Percentiles rank a stretch among this genome's conserved stretches.
Evolutionary conservation across 1,284 basidiomycete genomes (phyloP).

Genomic region (Fistulina hepatica): DNA sequence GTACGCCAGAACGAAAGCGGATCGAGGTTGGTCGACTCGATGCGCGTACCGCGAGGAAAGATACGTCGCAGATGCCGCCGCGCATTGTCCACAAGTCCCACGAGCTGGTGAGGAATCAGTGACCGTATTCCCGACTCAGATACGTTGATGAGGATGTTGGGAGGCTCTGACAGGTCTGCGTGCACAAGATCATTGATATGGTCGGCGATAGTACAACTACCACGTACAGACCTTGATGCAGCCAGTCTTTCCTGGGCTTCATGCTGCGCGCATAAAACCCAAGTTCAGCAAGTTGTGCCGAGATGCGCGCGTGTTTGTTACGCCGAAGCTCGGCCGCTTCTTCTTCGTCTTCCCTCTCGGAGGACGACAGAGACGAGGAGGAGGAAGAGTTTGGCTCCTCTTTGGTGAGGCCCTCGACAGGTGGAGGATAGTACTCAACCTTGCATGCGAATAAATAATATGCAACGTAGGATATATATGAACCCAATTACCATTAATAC

Average conservation of each 20-base stretch:
- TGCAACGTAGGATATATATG: neutral
- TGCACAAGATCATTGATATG: slow-evolving; percentile 11
- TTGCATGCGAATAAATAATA: slow-evolving; percentile 14
- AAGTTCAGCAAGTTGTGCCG: slow-evolving; percentile 35
- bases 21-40: slow-evolving; percentile 42
- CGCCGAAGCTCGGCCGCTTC: slow-evolving; percentile 5
- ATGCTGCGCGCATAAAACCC: slow-evolving; percentile 49
- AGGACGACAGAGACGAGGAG: slow-evolving; percentile 18
- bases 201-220: slow-evolving; percentile 16
- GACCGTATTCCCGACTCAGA: slow-evolving; percentile 33
- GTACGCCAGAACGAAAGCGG: slow-evolving; percentile 46
- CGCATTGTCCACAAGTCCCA: slow-evolving; percentile 31
- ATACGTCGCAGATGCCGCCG: slow-evolving; percentile 40
- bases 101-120: slow-evolving; percentile 28
- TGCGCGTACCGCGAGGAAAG: slow-evolving; percentile 48
- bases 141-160: slow-evolving; percentile 47
- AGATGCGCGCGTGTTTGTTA: slow-evolving; percentile 25
- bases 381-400: slow-evolving; percentile 15
- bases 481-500: slow-evolving; percentile 48
- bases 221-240: slow-evolving; percentile 25
- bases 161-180: slow-evolving; percentile 28
- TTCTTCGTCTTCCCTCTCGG: slow-evolving; percentile 14
- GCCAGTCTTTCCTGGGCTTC: slow-evolving; percentile 44
- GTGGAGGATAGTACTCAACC: slow-evolving; percentile 45
- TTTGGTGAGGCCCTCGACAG: slow-evolving; percentile 15